Conservation (phyloP, 495 filamentous ascomycete species). For the Aspergillus olivimuriae region DNA sequence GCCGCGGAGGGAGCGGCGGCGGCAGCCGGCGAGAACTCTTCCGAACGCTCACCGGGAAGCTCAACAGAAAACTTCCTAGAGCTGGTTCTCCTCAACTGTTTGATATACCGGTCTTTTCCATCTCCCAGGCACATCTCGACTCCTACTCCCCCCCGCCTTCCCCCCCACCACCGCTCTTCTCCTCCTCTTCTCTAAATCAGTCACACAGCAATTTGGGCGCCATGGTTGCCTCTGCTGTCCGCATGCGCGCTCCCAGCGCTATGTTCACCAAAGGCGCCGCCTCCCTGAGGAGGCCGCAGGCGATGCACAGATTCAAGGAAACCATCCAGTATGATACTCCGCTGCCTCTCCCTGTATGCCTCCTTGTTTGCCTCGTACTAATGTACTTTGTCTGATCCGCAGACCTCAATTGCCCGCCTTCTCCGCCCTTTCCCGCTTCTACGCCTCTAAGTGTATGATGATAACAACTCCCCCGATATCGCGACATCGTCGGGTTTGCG, state of each 20-base stretch:
- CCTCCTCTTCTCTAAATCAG: slow-evolving; percentile 18
- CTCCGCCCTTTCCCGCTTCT: slow-evolving; percentile 61
- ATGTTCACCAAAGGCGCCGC: slow-evolving; percentile 39
- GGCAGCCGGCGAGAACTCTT: slow-evolving; percentile 16
- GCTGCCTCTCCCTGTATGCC: not conserved
- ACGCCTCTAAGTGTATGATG: slow-evolving; percentile 69
- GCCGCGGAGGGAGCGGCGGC: slow-evolving; percentile 20
- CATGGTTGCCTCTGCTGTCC: slow-evolving; percentile 42
- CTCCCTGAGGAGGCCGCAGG: slow-evolving; percentile 40
- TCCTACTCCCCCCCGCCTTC: slow-evolving; percentile 23
- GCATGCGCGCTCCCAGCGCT: slow-evolving; percentile 43
- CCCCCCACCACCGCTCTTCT: slow-evolving; percentile 17
- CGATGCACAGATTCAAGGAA: slow-evolving; percentile 38
- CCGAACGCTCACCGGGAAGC: slow-evolving; percentile 35
- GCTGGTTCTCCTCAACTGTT: slow-evolving; percentile 16
- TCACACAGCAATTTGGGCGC: slow-evolving; percentile 28
- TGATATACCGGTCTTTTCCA: slow-evolving; percentile 18
- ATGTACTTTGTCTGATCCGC: slow-evolving; percentile 9
- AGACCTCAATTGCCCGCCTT: slow-evolving; percentile 47
- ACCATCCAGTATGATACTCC: slow-evolving; percentile 31
- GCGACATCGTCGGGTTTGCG: too few relatives aligned
- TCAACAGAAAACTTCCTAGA: slow-evolving; percentile 44
- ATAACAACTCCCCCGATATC: slow-evolving; percentile 8
- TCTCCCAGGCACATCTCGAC: slow-evolving; percentile 24
- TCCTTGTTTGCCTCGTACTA: not conserved